phyloP scores from a whole-genome alignment of 768 basidiomycete species.

The Chalciporus piperatus region DNA sequence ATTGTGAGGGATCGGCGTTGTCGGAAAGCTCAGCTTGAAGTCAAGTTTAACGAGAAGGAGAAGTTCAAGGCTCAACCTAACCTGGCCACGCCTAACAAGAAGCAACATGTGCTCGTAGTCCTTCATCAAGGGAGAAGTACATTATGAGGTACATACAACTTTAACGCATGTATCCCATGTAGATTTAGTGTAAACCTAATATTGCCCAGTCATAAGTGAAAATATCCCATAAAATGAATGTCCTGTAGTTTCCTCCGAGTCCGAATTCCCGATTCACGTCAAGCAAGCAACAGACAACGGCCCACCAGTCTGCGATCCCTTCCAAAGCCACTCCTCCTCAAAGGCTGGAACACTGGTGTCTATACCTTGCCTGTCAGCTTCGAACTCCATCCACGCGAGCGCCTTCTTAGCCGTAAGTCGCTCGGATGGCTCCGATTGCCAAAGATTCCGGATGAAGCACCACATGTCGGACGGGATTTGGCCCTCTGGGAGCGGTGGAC shows the following conservation, averaged over 20 bases:
- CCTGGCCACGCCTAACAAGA: too few relatives aligned
- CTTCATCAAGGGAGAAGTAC: too few relatives aligned
- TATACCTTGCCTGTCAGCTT: constrained; percentile 7
- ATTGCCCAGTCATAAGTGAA: too few relatives aligned
- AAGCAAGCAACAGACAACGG: background rate
- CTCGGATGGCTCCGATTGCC: constrained; percentile 10
- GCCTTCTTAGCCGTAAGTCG: constrained; percentile 26
- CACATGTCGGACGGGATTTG: constrained; percentile 24
- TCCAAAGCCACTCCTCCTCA: background rate
- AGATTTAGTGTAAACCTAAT: too few relatives aligned
- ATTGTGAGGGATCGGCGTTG: too few relatives aligned
- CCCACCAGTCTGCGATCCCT: background rate
- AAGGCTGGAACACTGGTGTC: background rate
- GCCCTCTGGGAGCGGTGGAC: constrained; percentile 14
- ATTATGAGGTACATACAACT: too few relatives aligned
- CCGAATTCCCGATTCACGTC: background rate
- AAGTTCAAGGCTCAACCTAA: too few relatives aligned
- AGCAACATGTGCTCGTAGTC: too few relatives aligned
- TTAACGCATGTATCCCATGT: too few relatives aligned
- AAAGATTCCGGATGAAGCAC: constrained; percentile 31
- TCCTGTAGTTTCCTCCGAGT: background rate
- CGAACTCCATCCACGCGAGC: constrained; percentile 24
- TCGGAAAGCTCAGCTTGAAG: too few relatives aligned
- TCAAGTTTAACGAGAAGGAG: too few relatives aligned
- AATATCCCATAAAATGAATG: background rate